Conservation (phyloP, 1,139 yeast species). For the Candida tetrigidarum region DNA sequence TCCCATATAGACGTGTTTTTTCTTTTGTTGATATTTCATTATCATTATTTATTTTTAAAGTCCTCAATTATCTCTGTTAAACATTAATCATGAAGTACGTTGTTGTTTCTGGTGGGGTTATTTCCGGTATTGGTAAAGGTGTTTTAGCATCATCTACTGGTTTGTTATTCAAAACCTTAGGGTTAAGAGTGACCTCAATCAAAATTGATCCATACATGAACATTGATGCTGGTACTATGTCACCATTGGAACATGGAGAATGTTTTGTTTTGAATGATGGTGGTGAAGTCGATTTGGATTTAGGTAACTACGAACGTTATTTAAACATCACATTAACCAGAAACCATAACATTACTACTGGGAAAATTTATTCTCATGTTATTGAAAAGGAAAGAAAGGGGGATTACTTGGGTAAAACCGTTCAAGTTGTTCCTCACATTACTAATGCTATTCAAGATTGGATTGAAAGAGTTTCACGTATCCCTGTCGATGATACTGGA, state of each 20-base stretch:
- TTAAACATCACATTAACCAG: constrained; percentile 89
- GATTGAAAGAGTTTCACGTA: constrained; percentile 90
- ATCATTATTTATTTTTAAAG: background rate
- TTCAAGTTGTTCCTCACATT: constrained; percentile 97
- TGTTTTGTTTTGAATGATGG: constrained; percentile 98
- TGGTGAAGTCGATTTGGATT: constrained; percentile 97
- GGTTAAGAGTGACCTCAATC: constrained; percentile 94
- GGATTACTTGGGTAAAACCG: constrained; percentile 98
- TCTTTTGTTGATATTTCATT: too few relatives aligned
- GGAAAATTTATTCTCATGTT: constrained; percentile 93
- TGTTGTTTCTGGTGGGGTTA: constrained; percentile 98
- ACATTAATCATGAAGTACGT: constrained; percentile 96
- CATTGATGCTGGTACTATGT: constrained; percentile 99
- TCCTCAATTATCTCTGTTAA: constrained; percentile 4
- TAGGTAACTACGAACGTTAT: constrained; percentile 98
- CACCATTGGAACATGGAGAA: constrained; percentile 98
- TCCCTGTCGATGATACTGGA: constrained; percentile 93
- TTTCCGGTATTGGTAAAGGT: constrained; percentile 99
- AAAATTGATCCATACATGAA: constrained; percentile 99
- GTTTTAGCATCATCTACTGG: constrained; percentile 98
- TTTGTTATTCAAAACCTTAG: constrained; percentile 88
- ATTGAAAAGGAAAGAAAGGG: constrained; percentile 96
- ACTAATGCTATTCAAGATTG: constrained; percentile 98
- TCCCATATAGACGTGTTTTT: constrained; percentile 2
- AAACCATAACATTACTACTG: constrained; percentile 97